Evolutionary conservation across 1,284 basidiomycete genomes (phyloP), one percentile per base, ranked within the genome.

Genomic region (Naganishia albida): DNA sequence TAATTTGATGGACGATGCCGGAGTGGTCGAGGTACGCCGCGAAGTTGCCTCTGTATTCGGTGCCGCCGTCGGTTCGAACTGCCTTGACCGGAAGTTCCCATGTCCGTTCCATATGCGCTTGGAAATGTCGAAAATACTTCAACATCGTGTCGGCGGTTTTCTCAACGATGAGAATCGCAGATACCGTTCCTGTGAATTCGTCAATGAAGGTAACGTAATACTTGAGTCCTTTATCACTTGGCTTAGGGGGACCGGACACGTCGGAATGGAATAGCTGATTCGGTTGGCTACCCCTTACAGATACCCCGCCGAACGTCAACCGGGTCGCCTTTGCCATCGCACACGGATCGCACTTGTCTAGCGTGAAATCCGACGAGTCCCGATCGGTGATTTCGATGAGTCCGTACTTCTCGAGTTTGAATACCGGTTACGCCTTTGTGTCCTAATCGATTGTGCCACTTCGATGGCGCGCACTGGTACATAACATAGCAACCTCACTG

Each of bases 171-270:
- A 73, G 70, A 34, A 67, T 57, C 0, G 74, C 70, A 48, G 63
- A 71, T 49, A 69, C 66, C 26, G 71, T 71, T 7, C 69, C 63
- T 2, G 71, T 70, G 44, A 65, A 69, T 56, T 80, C 73, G 68
- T 80, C 75, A 60, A 79, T 77, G 67, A 80, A 78, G 2, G 72
- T 75, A 20, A 79, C 69, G 73, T 73, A 76, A 66, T 80, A 81
- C 7, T 66, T 67, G 52, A 71, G 72, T 6, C 78, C 78, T 34
- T 68, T 64, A 16, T 50, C 64, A 28, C 73, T 72, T 28, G 48
- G 52, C 20, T 71, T 70, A 16, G 78, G 62, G 34, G 72, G 78
- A 49, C 78, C 77, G 66, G 78, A 71, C 7, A 81, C 65, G 64
- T 82, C 80, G 46, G 74, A 70, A 69, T 80, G 80, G 20, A 81